Base-by-base conservation (phyloP, 2,329 filamentous ascomycete species). In the Fusarium stilboides region DNA sequence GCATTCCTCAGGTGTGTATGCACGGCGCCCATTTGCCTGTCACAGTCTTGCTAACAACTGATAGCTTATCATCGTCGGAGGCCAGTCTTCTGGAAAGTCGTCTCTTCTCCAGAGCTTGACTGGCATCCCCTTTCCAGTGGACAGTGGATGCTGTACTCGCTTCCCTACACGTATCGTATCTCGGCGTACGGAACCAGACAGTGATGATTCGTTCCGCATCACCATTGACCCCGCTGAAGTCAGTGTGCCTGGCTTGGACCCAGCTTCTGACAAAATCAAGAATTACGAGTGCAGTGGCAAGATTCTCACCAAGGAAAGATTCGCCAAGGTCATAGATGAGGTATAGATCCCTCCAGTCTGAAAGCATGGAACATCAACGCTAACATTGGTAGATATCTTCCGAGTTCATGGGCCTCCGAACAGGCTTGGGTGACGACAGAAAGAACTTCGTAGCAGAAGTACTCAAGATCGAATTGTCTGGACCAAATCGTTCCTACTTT, bases 141-240 rank as follows among this genome's bases (percentile, higher is more conserved):
- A 75, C 13, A 69, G 58, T 8, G 70, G 71, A 1, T 73, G 76
- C 19, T 81, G 80, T 50, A 81, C 79, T 43, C 76, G 79, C 17
- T 81, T 80, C 40, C 77, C 80, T 0, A 81, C 78, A 0, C 75
- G 78, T 2, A 80, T 81, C 9, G 71, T 77, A n/a, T 80, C 81
- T 8, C 74, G 76, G 0, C 76, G 76, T 8, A 79, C 79, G 0
- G 62, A 70, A 1, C 75, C 76, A 0, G 74, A 68, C 2, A 77
- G 70, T 3, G 24, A 57, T 14, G 77, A 77, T 26, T 62, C 65
- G 7, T 76, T 78, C 36, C 70, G 73, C 10, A 77, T 80, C 12
- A 76, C 74, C 0, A 79, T 82, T 26, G 68, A 75, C 2, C 57
- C 64, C 2, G 72, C 78, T 1, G 73, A 76, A 34, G 63, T 77